Evolutionary conservation across 306 rosid genomes (phyloP), one percentile per base, ranked within the genome.

Genomic region (Inga laurina): DNA sequence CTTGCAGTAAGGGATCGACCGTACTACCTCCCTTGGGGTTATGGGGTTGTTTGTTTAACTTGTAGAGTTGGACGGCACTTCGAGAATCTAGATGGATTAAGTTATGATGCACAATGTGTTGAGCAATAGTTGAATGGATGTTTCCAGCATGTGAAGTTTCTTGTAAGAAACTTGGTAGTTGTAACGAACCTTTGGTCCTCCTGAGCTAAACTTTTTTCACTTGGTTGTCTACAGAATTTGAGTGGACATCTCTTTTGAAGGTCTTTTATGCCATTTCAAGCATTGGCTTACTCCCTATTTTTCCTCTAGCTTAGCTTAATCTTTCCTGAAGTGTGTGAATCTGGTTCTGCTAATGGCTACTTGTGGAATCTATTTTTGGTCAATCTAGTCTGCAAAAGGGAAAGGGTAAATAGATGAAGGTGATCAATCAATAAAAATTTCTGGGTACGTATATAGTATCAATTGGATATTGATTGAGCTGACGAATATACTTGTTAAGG

Each of bases 71-170:
- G 92, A 81, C 83, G 92, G 88, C 54, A 78, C 88, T 89, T 87
- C 72, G 97, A 92, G 97, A 90, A 88, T 90, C 86, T 85, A 75
- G 81, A 85, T 83, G 90, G 84, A 82, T 88, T 87, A 87, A 84
- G 82, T 91, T 88, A 86, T 87, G 88, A 68, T 86, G 85, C 85
- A 72, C 86, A 74, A 79, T 83, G 86, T 87, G 79, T 71, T 62
- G 82, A 82, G 89, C 84, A 82, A 83, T 81, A 76, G 86, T 83
- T 65, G 79, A 85, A 82, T 84, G 89, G 86, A 83, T 85, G 89
- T 85, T 86, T 85, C 85, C 74, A n/a, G 57, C 84, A 79, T 72
- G 84, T 77, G 79, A 76, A 84, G 83, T 80, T 87, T 88, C 84
- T 82, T 87, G 52, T 37, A 71, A 81, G 87, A 71, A 87, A 83